These are phyloP conservation scores for Nigrograna mackinnonii DNA, from an alignment of 2,329 filamentous ascomycete genomes.

Conservation along the genomic window DNA sequence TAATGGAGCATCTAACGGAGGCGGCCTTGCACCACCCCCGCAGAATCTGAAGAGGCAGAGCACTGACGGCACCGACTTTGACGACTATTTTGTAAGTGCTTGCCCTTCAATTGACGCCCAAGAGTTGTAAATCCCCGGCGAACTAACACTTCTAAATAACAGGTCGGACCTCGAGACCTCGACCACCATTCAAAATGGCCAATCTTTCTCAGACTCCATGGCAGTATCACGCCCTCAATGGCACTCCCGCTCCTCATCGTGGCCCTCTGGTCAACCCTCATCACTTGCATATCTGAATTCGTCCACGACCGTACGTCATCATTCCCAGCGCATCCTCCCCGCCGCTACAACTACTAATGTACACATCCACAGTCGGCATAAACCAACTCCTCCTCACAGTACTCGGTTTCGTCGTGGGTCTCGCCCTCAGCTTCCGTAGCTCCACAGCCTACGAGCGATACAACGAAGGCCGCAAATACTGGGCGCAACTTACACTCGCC, in stretches of 20 bases:
- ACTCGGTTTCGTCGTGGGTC: slow-evolving; percentile 79
- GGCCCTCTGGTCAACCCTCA: slow-evolving; percentile 65
- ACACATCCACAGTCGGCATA: slow-evolving; percentile 57
- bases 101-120: slow-evolving; percentile 8
- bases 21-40: neutral
- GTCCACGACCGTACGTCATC: neutral
- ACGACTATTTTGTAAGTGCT: slow-evolving; percentile 62
- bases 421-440: slow-evolving; percentile 77
- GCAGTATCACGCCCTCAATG: slow-evolving; percentile 74
- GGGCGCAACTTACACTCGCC: slow-evolving; percentile 59
- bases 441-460: slow-evolving; percentile 76
- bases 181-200: slow-evolving; percentile 77
- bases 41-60: slow-evolving; percentile 22
- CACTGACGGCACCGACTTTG: slow-evolving; percentile 44
- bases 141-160: slow-evolving; percentile 2
- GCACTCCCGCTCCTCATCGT: slow-evolving; percentile 69
- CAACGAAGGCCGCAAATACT: slow-evolving; percentile 66
- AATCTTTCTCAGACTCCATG: slow-evolving; percentile 74
- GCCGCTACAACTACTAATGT: neutral
- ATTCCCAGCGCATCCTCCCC: neutral
- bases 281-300: slow-evolving; percentile 55
- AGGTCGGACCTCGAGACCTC: slow-evolving; percentile 68
- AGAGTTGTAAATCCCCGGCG: neutral
- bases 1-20: neutral
- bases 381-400: slow-evolving; percentile 73